Evolutionary conservation across 306 rosid genomes (phyloP).

Genomic region (Vachellia pachyceras): DNA sequence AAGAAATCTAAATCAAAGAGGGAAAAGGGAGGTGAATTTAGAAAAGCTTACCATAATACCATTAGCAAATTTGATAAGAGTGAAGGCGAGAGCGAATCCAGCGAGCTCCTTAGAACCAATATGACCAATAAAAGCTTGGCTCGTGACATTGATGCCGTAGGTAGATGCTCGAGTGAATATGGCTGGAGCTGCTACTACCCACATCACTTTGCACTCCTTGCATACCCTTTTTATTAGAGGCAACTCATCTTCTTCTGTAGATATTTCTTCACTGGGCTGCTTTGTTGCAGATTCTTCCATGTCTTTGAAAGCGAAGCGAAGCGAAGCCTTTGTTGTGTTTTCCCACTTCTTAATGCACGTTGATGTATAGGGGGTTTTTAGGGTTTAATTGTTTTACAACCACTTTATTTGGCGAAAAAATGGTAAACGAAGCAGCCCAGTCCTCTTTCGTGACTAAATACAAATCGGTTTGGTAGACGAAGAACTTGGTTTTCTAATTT

Average conservation of each 20-base stretch:
- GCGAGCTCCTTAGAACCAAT: conserved; percentile 53
- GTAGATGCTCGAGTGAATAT: conserved; percentile 50
- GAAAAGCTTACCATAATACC: conserved; percentile 49
- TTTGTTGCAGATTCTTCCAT: conserved; percentile 27
- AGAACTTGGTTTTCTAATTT: too few species aligned
- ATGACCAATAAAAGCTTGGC: conserved; percentile 61
- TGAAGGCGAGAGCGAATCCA: conserved; percentile 58
- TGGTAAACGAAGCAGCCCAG: too few species aligned
- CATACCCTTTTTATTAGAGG: conserved; percentile 42
- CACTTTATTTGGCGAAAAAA: too few species aligned
- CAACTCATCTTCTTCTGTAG: conserved; percentile 21
- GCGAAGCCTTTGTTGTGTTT: neutral
- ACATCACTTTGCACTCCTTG: conserved; percentile 49
- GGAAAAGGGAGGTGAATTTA: neutral
- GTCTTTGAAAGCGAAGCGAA: too few species aligned
- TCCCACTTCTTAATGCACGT: neutral
- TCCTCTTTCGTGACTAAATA: too few species aligned
- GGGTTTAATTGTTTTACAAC: too few species aligned
- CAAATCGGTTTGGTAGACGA: too few species aligned
- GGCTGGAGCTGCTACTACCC: conserved; percentile 65
- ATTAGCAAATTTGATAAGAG: conserved; percentile 52
- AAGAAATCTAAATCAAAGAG: neutral
- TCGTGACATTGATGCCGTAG: conserved; percentile 56
- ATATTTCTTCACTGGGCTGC: neutral
- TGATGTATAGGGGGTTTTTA: too few species aligned